Percentiles rank a stretch among this genome's conserved stretches.
Conservation (phyloP, 805 yeast genomes). For the Candida xiaguanensis region DNA sequence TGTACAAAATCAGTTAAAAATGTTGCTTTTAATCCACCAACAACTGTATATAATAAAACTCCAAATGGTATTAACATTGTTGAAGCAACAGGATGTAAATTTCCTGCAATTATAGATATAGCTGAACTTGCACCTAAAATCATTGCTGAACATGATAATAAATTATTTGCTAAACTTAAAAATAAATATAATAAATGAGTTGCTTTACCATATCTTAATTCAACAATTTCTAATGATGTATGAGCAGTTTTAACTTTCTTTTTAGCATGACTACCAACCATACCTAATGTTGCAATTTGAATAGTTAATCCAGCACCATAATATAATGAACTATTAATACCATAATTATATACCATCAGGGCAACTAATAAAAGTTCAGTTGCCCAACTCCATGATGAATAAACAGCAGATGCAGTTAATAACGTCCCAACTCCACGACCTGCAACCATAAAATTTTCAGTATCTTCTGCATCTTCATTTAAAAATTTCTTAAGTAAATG, state of each 20-base stretch:
- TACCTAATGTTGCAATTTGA: slow-evolving; percentile 23
- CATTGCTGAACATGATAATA: slow-evolving; percentile 24
- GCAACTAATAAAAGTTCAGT: slow-evolving; percentile 23
- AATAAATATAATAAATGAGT: slow-evolving; percentile 22
- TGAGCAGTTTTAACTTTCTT: slow-evolving; percentile 26
- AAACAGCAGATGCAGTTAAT: slow-evolving; percentile 21
- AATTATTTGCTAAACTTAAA: slow-evolving; percentile 21
- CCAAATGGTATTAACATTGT: slow-evolving; percentile 29
- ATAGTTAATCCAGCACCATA: slow-evolving; percentile 25
- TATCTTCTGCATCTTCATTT: slow-evolving; percentile 22
- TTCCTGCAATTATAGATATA: slow-evolving; percentile 24
- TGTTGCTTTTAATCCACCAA: slow-evolving; percentile 51
- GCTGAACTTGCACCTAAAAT: slow-evolving; percentile 27
- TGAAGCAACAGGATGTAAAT: slow-evolving; percentile 23
- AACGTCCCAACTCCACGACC: slow-evolving; percentile 21
- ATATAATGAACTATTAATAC: slow-evolving; percentile 21
- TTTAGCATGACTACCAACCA: slow-evolving; percentile 24
- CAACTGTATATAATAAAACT: slow-evolving; percentile 44
- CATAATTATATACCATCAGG: slow-evolving; percentile 24
- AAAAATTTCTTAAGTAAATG: slow-evolving; percentile 20
- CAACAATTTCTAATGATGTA: slow-evolving; percentile 27
- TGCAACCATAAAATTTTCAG: slow-evolving; percentile 28
- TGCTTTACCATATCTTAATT: slow-evolving; percentile 23
- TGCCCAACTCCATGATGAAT: slow-evolving; percentile 27
- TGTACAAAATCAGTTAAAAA: slow-evolving; percentile 45